These are phyloP conservation scores for Fagus crenata DNA, from an alignment of 306 rosid genomes.

Conservation along the genomic window DNA sequence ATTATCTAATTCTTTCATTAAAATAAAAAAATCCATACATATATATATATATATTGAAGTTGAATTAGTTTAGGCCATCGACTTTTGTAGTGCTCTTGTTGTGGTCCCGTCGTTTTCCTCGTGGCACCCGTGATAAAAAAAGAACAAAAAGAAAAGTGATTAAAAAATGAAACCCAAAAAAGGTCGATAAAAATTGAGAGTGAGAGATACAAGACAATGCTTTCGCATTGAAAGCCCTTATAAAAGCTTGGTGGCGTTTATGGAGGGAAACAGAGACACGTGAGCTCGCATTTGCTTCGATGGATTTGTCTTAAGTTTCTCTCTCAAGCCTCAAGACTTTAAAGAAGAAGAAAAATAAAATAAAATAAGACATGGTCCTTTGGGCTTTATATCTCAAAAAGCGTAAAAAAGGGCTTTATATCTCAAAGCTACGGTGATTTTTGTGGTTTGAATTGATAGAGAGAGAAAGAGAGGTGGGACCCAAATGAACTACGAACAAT, in stretches of 20 bases:
- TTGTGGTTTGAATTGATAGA: not conserved
- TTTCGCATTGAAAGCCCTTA: slow-evolving; percentile 16
- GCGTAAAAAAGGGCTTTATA: not conserved
- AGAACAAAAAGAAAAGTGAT: slow-evolving; percentile 1
- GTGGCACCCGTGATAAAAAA: slow-evolving; percentile 29
- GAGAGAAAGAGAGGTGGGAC: not conserved
- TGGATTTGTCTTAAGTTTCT: slow-evolving; percentile 4
- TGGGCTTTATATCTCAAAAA: not conserved
- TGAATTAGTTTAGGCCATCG: not conserved
- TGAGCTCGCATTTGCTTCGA: slow-evolving; percentile 36
- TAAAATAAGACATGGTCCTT: not conserved
- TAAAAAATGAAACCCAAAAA: not conserved
- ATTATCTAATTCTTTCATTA: too few relatives aligned
- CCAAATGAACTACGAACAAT: not conserved
- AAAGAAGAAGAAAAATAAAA: not conserved
- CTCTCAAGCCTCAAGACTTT: not conserved
- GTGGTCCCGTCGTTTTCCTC: slow-evolving; percentile 30
- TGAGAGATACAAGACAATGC: slow-evolving; percentile 27
- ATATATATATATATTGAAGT: too few relatives aligned
- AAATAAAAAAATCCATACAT: too few relatives aligned
- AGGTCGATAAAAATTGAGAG: slow-evolving; percentile 4
- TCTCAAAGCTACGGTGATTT: not conserved
- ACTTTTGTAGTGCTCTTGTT: not conserved
- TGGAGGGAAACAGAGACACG: slow-evolving; percentile 42
- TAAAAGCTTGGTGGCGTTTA: slow-evolving; percentile 17